These are phyloP conservation scores for Phytophthora capsici DNA, from an alignment of 352 stramenopile species.

Conservation along the genomic window DNA sequence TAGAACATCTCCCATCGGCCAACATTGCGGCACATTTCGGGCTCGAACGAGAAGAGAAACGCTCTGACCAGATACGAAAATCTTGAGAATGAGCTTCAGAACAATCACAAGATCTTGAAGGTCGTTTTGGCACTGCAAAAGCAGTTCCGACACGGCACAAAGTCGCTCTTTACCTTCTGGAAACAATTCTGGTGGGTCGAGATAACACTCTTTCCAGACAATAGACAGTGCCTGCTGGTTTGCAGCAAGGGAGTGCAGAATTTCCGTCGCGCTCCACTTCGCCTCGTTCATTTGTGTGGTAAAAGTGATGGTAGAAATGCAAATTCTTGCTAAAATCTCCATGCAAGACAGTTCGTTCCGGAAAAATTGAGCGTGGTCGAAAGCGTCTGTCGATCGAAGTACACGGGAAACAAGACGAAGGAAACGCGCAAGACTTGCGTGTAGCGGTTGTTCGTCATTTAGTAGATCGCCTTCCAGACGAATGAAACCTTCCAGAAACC, in stretches of 20 bases:
- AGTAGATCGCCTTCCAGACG: background rate
- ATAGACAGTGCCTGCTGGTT: conserved; percentile 1
- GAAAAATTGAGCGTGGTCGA: conserved; percentile 18
- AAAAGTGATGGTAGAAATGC: conserved; percentile 3
- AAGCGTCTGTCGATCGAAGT: conserved; percentile 2
- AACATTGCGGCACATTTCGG: conserved; percentile 14
- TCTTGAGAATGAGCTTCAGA: conserved; percentile 9
- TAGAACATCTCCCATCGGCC: conserved; percentile 22
- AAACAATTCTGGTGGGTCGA: background rate
- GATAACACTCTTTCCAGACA: conserved; percentile 8
- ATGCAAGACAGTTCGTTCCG: conserved; percentile 1
- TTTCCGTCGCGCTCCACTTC: conserved; percentile 17
- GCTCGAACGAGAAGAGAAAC: conserved; percentile 17
- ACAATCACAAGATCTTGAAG: conserved; percentile 6
- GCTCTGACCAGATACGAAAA: conserved; percentile 2
- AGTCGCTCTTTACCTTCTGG: conserved; percentile 1
- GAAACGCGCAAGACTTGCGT: background rate
- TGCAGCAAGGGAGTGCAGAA: conserved; percentile 11
- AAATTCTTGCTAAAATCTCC: conserved; percentile 12
- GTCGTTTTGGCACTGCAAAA: conserved; percentile 19
- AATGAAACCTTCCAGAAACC: conserved; percentile 22
- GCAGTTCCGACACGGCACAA: conserved; percentile 22
- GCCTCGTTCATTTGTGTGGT: conserved; percentile 1
- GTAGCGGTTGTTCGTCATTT: background rate
- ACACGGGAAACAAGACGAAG: conserved; percentile 14